Evolutionary conservation across 78 protist species (phyloP), one percentile per base, ranked within the genome.

Genomic region (Polysphondylium violaceum): DNA sequence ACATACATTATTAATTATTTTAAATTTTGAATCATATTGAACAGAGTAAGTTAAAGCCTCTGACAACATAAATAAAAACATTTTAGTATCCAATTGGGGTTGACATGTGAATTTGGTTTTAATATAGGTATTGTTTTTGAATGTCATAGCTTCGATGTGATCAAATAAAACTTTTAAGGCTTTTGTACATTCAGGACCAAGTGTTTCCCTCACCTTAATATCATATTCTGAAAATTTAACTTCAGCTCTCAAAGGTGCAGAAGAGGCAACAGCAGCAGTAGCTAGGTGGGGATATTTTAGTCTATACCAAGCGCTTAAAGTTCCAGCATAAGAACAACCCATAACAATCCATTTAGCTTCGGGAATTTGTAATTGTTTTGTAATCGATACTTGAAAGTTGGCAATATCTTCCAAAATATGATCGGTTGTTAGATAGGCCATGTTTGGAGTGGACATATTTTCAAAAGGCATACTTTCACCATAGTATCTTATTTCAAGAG

Each of bases 271-370:
- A 8, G 76, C 93, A 2, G 86, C 93, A 33, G 43, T 23, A 5
- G 40, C 85, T n/a, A 87, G 11, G 47, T 74, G 50, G 16, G 93
- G 93, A 43, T 74, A 87, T 25, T 63, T 74, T 64, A 87, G 29
- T n/a, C 86, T n/a, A 41, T 76, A 76, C 93, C 93, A 87, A 47
- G 93, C 76, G 31, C 77, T 35, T 25, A 87, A 58, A 21, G 85
- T 74, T 21, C 86, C 93, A 11, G 83, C 93, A 47, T 87, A 87
- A 0, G 86, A 74, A 63, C 88, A 74, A 8, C 93, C 93, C 73
- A 87, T 55, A 3, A 74, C 60, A 27, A 74, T 74, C 89, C 89
- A 79, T 67, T 79, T 79, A 14, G 55, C 17, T 19, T 61, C 69
- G 5, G 4, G 31, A 25, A 72, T 29, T 17, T 19, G 35, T 19